Base-by-base conservation (phyloP, 2,329 filamentous ascomycete species). In the Chaetoscypha palmicola region DNA sequence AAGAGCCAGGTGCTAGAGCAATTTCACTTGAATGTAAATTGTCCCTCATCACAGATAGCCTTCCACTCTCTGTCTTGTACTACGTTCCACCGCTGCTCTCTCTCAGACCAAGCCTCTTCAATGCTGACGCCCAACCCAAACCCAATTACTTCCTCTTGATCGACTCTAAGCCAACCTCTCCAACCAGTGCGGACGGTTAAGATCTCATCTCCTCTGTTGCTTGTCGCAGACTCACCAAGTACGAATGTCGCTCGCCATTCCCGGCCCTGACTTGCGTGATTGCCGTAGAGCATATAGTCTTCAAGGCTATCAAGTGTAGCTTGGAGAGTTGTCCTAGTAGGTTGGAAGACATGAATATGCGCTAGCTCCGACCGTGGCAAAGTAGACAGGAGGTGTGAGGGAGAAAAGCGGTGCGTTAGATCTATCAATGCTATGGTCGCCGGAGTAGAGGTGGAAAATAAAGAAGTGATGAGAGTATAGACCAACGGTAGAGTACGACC, bases 401-500 rank as follows among this genome's bases (percentile, higher is more conserved):
- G 62, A 46, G 80, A 75, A 49, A 83, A 82, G 7, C 69, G 67
- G 7, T 65, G 64, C 35, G 77, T 74, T 1, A 72, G 58, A 52
- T 82, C 79, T 37, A 83, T 55, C 5, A 83, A 52, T 1, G 74
- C 63, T 5, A 82, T 57, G 3, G 58, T 59, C 2, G 51, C 47
- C 9, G 30, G 16, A 23, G 55, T 51, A 39, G 70, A 72, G 3
- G 67, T 50, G 0, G 67, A 61, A n/a, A 79, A 62, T 28, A 80
- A 65, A 2, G 65, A 66, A 3, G 72, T 72, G 19, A 77, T 59
- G 3, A 83, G 61, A 41, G 69, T 65, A 63, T 81, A 79, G 26
- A 81, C 55, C 7, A 83, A 64, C 0, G 75, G 71, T 10, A 77
- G 64, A 46, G 71, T 63, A 9, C 74, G 71, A 1, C 77, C 76